Evolutionary conservation across 305 asterid genomes (phyloP), one percentile per base, ranked within the genome.

Genomic region (Fraxinus angustifolia): DNA sequence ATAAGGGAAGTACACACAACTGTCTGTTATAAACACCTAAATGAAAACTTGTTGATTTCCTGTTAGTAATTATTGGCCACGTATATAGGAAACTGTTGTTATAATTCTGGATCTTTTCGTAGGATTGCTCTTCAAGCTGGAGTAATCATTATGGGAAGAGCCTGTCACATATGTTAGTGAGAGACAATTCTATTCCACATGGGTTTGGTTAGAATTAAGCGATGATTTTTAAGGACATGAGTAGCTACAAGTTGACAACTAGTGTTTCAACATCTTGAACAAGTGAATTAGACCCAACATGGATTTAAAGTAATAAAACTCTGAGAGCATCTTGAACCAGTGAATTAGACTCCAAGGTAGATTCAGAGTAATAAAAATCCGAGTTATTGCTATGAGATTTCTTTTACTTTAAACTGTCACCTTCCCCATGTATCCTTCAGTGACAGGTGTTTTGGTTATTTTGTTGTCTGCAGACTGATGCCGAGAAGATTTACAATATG

Each of bases 401-500:
- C 34, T 67, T 60, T 60, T 60, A 60, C 36, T 30, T 68, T 68
- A 30, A 8, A 30, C 74, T 6, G 38, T 30, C 74, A 68, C 74
- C 38, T 68, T 30, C 19, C 74, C 17, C 19, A 12, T 68, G 35
- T 68, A 68, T 28, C 30, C 34, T 48, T 75, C 45, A 19, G 26
- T 17, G 65, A 30, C 48, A 3, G 34, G 34, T 21, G 72, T 68
- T 16, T 68, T 31, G 56, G 60, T 50, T 56, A 75, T 81, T 31
- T 17, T 82, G 8, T 77, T 42, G 31, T 79, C 21, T 75, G 53
- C 83, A 90, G 93, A 85, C 85, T 81, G 93, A 90, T 78, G 93
- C 93, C 35, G 91, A 90, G 84, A 86, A 78, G 86, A 87, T 90
- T 88, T 90, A 89, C 84, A 89, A 85, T 79, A 87, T 91, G 80